Base-by-base conservation (phyloP, 495 filamentous ascomycete species). In the Glarea lozoyensis region DNA sequence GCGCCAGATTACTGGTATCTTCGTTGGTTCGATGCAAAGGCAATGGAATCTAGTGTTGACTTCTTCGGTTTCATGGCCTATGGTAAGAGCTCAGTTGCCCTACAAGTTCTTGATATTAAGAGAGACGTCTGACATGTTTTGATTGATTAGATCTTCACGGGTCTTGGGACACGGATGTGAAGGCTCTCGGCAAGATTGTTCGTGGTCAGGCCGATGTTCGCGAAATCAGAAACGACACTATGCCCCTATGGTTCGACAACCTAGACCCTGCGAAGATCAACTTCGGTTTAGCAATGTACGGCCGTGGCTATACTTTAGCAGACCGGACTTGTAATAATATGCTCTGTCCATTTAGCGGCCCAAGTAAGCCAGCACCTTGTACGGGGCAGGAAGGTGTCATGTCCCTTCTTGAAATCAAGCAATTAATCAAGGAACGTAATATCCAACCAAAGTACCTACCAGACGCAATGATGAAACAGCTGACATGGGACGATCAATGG, bases 41-140 rank as follows among this genome's bases (percentile, higher is more conserved):
- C 50, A 1, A 59, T 78, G 53, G 54, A 61, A 17, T 42, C 49
- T 2, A 53, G 63, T 38, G 60, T 75, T 5, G 67, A 73, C 45
- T 75, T 55, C 15, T 69, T 75, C 42, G 65, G 65, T 23, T 58
- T 71, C 46, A 74, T 76, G 72, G 47, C 60, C 11, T 75, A 74
- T 31, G 64, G 61, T 32, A 39, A 29, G 25, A 29, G n/a, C n/a
- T n/a, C n/a, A n/a, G n/a, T n/a, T n/a, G n/a, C n/a, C n/a, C n/a
- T n/a, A n/a, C n/a, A n/a, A n/a, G n/a, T n/a, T n/a, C n/a, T n/a
- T n/a, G n/a, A n/a, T n/a, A n/a, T n/a, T n/a, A n/a, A n/a, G n/a
- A n/a, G n/a, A n/a, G n/a, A n/a, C n/a, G n/a, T n/a, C n/a, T n/a
- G n/a, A n/a, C n/a, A n/a, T 29, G n/a, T n/a, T 29, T 29, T 29